Percentiles rank a stretch among this genome's conserved stretches.
phyloP scores from a whole-genome alignment of 2,329 filamentous ascomycete genomes.

The Orbilia ellipsospora region DNA sequence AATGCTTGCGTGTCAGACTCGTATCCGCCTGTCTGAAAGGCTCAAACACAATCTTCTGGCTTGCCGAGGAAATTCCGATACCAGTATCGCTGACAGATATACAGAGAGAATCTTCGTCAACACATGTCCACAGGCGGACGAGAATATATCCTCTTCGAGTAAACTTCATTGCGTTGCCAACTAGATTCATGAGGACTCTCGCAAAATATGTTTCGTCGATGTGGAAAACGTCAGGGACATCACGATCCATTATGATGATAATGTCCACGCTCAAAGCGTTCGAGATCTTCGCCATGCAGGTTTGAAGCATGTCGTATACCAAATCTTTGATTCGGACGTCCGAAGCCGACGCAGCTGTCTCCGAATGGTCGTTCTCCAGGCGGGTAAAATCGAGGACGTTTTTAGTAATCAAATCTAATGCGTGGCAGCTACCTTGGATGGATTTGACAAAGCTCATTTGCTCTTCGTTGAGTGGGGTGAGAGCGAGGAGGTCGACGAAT shows the following conservation, averaged over 20 bases:
- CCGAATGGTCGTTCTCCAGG: slow-evolving; percentile 46
- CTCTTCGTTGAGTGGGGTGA: slow-evolving; percentile 66
- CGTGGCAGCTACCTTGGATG: slow-evolving; percentile 67
- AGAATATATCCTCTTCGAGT: slow-evolving; percentile 67
- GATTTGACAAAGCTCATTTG: slow-evolving; percentile 67
- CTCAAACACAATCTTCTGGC: slow-evolving; percentile 73
- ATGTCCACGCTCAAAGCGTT: slow-evolving; percentile 49
- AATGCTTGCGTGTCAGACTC: slow-evolving; percentile 77
- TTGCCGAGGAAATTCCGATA: slow-evolving; percentile 80
- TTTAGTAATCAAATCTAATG: slow-evolving; percentile 68
- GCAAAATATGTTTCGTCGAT: slow-evolving; percentile 55
- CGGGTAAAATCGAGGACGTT: slow-evolving; percentile 65
- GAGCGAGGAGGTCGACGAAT: slow-evolving; percentile 68
- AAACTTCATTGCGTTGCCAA: slow-evolving; percentile 73
- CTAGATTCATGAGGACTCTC: slow-evolving; percentile 72
- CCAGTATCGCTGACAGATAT: slow-evolving; percentile 84
- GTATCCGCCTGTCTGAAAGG: slow-evolving; percentile 79
- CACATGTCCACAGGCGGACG: slow-evolving; percentile 70
- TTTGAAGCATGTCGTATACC: slow-evolving; percentile 52
- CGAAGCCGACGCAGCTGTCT: slow-evolving; percentile 37
- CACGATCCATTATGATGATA: slow-evolving; percentile 42
- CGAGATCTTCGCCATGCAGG: slow-evolving; percentile 53
- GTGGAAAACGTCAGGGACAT: slow-evolving; percentile 42
- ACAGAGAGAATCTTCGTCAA: slow-evolving; percentile 74
- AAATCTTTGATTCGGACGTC: slow-evolving; percentile 51